Base-by-base conservation (phyloP, 2,329 filamentous ascomycete species). In the Xylariomycetidae sp. region DNA sequence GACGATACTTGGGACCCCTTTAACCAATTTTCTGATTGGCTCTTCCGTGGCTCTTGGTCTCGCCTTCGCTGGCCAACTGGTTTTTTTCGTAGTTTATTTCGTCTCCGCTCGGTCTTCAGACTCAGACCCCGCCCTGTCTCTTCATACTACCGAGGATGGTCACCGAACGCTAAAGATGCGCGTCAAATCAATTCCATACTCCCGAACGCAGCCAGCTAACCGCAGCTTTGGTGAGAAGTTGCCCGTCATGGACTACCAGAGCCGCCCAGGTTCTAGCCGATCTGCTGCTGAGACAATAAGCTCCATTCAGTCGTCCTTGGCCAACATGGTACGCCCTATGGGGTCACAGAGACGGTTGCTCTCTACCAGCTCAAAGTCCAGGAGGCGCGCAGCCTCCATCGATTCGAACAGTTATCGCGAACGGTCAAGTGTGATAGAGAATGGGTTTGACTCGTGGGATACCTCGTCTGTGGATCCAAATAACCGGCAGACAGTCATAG, bases 371-470 rank as follows among this genome's bases (percentile, higher is more conserved):
- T 62, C 67, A 33, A 63, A 59, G 34, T 49, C 37, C n/a, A 37
- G 41, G 16, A 60, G 61, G 16, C 63, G 72, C 15, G 56, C 66
- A 3, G 46, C 59, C 6, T 80, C 77, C 1, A 53, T 72, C 8
- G 70, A 74, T 5, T 72, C 71, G 0, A 56, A 49, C 25, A 40
- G 51, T 6, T 56, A 60, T 28, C 54, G 47, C 5, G 58, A 59
- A 5, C 48, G 50, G 5, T 54, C 54, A 12, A 58, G 57, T 23
- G 61, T 60, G 22, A 49, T 54, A 11, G 72, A 74, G n/a, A 80
- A 84, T 40, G 74, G 76, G 2, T 87, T 88, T 48, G 83, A 87
- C 48, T 79, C 73, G 3, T 88, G 84, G 84, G 82, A 88, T 49
- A 85, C 80, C 0, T 84, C 80, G 1, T 67, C 69, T 1, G 78